Evolutionary conservation across 345 rosid species (phyloP), one percentile per base, ranked within the genome.

Genomic region (Corymbia maculata): DNA sequence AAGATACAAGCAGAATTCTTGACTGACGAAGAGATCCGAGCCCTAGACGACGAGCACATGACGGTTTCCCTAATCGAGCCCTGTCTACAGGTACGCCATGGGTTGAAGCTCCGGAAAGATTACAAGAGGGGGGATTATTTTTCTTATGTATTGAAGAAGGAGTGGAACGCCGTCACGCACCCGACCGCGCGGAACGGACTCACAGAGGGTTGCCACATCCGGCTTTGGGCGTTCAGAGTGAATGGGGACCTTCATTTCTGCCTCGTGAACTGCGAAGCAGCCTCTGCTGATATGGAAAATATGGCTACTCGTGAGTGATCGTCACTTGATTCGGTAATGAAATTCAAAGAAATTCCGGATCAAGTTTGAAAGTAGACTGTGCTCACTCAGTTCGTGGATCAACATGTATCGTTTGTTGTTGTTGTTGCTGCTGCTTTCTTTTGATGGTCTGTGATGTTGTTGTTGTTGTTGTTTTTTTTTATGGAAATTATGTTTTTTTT

Each of bases 211-310:
- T 1, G 6, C 42, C 75, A 8, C 4, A 12, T 86, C 79, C 32
- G 2, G 36, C 70, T 64, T 12, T 64, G 70, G 70, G 28, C 70
- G 3, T 64, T 64, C 7, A n/a, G 42, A 13, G 17, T 30, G 75
- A 30, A n/a, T 6, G 75, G 19, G 36, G 8, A 6, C 36, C 36
- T 64, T 64, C n/a, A 36, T 6, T 64, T n/a, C 13, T 64, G 75
- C 36, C 68, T 61, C 0, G 30, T 28, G 30, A 61, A 61, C 42
- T 7, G 6, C 3, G 9, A 14, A 13, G 36, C 9, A 64, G 36
- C 36, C 13, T 14, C 1, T 0, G 1, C 15, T 8, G 19, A 8
- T 6, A 2, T 0, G 2, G 5, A 64, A 64, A 6, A 7, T 64
- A 13, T 64, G 75, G 75, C 42, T 64, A 4, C 3, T 12, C 17